Base-by-base conservation (phyloP, 1,284 basidiomycete genomes). In the Ceratobasidium sp. region DNA sequence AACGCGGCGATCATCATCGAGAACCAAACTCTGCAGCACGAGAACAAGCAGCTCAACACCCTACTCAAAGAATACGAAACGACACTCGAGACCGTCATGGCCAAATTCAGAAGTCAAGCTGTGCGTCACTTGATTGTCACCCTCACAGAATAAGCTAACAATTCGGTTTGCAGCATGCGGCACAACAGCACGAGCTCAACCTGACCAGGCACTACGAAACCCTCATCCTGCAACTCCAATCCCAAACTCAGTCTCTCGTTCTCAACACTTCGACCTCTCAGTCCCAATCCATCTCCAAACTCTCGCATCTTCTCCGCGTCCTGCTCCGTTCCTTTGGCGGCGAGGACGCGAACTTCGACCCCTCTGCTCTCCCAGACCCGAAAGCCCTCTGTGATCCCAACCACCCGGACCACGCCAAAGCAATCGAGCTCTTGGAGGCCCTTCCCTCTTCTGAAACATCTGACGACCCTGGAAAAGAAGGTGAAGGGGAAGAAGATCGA, bases 51-150 rank as follows among this genome's bases (percentile, higher is more conserved):
- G 83, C 88, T 99, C 40, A 93, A 92, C 77, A 83, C 90, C 34
- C 87, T 99, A 34, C 86, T 99, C 76, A 96, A 96, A 81, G 98
- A 99, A 84, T 97, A 98, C 83, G 97, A 99, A 83, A 88, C 89
- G 78, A 98, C 97, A 0, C 89, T 99, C 85, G 97, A 99, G 82
- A 96, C 92, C 46, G 94, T 99, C 82, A 99, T 99, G 97, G 86
- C 90, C 77, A 98, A 98, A 85, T 99, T 99, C 83, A 89, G 97
- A 70, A 92, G 92, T 78, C 94, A 98, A 81, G 91, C 96, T 22
- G 96, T 98, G 82, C 82, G 95, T 89, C 19, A 57, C 61, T 71
- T 71, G 32, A 37, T 29, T 9, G 49, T n/a, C 29, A 44, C 66
- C 15, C 11, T 70, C n/a, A 37, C 40, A n/a, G 40, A 29, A 66